phyloP scores from a whole-genome alignment of 345 rosid species.

The Rhizophora mangle region DNA sequence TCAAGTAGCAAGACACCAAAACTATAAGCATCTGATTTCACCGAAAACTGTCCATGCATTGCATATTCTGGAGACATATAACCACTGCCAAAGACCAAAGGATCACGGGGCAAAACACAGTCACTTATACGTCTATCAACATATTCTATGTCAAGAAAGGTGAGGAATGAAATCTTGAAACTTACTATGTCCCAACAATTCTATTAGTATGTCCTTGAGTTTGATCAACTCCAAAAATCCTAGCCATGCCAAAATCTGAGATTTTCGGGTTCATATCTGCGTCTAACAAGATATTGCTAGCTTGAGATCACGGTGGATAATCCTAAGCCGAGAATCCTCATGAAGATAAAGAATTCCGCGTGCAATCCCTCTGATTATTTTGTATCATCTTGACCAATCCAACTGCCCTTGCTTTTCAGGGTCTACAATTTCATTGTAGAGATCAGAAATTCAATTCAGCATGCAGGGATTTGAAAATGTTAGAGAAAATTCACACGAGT shows the following conservation, averaged over 20 bases:
- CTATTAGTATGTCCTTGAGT: conserved; percentile 20
- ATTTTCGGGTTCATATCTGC: conserved; percentile 25
- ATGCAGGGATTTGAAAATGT: not conserved
- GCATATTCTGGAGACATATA: conserved; percentile 29
- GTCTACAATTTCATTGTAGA: conserved; percentile 22
- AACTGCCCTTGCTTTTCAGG: conserved; percentile 26
- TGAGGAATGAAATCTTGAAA: not conserved
- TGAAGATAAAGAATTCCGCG: conserved; percentile 55
- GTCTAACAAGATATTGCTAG: conserved; percentile 41
- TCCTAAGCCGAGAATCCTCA: conserved; percentile 43
- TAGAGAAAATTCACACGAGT: too few relatives aligned
- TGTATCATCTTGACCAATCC: conserved; percentile 48
- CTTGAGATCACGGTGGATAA: conserved; percentile 55
- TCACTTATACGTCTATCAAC: not conserved
- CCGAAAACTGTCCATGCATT: conserved; percentile 34
- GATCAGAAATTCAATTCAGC: not conserved
- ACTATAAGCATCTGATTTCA: not conserved
- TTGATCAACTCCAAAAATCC: conserved; percentile 24
- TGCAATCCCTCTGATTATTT: conserved; percentile 53
- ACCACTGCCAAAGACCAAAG: conserved; percentile 4
- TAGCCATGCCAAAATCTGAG: conserved; percentile 34
- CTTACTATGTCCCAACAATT: conserved; percentile 32
- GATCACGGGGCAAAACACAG: not conserved
- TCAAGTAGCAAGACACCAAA: conserved; percentile 28
- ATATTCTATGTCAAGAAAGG: not conserved